phyloP scores from a whole-genome alignment of 2,329 filamentous ascomycete genomes.

The Talaromyces piceae region DNA sequence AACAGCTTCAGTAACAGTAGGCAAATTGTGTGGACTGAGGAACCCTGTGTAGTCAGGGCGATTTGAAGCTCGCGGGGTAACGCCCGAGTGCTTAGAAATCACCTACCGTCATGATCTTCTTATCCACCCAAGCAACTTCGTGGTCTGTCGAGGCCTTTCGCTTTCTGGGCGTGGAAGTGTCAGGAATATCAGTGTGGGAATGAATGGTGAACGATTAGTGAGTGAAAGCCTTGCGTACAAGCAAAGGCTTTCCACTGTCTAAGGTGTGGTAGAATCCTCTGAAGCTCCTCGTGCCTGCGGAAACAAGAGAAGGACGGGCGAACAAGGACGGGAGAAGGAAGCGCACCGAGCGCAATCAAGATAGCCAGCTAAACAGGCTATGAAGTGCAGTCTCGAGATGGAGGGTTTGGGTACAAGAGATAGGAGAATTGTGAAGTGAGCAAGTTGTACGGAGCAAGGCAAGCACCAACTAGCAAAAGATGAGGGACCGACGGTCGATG shows the following conservation, averaged over 20 bases:
- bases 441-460: not conserved
- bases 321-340: not conserved
- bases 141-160: conserved; percentile 44
- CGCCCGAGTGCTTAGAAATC: conserved; percentile 12
- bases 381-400: not conserved
- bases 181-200: conserved; percentile 36
- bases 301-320: not conserved
- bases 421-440: not conserved
- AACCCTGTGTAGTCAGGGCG: not conserved
- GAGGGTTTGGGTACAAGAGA: not conserved
- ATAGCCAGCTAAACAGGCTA: not conserved
- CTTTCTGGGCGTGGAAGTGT: conserved; percentile 45
- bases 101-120: conserved; percentile 48
- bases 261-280: conserved; percentile 10
- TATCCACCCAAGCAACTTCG: conserved; percentile 41
- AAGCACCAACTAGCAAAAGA: conserved; percentile 11
- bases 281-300: conserved; percentile 15
- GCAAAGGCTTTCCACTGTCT: conserved; percentile 36
- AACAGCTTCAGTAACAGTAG: not conserved
- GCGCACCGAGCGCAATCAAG: not conserved
- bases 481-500: conserved; percentile 7
- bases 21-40: not conserved
- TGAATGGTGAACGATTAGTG: conserved; percentile 33
- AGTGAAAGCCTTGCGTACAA: conserved; percentile 33
- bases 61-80: not conserved